These are phyloP conservation scores for Davidsoniella eucalypti DNA, from an alignment of 2,329 filamentous ascomycete genomes.

Conservation along the genomic window DNA sequence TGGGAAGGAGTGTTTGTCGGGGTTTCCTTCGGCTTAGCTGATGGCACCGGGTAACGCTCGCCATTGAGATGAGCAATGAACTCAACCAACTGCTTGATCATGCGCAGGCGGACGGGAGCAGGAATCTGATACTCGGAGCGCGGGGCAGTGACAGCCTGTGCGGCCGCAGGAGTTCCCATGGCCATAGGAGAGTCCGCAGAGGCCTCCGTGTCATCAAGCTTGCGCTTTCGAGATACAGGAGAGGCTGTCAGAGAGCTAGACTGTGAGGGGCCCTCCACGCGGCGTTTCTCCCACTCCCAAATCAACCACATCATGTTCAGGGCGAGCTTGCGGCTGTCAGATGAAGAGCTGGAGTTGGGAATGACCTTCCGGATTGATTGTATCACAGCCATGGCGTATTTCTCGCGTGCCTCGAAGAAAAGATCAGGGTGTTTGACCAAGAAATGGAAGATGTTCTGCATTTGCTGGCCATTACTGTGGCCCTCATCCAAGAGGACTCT, in stretches of 20 bases:
- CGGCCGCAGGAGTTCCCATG: not conserved
- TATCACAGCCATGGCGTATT: slow-evolving; percentile 79
- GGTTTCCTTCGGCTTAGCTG: slow-evolving; percentile 46
- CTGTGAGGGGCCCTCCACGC: slow-evolving; percentile 43
- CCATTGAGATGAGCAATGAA: slow-evolving; percentile 73
- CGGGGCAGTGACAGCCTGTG: slow-evolving; percentile 7
- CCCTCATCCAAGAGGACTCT: slow-evolving; percentile 88
- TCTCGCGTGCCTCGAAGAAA: slow-evolving; percentile 89
- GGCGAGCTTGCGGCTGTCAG: slow-evolving; percentile 80
- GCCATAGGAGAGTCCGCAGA: slow-evolving; percentile 2
- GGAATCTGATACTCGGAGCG: slow-evolving; percentile 53
- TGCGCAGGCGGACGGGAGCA: slow-evolving; percentile 50
- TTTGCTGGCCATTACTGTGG: slow-evolving; percentile 72
- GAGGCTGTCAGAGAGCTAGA: slow-evolving; percentile 27
- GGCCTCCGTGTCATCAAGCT: slow-evolving; percentile 43
- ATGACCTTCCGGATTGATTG: slow-evolving; percentile 80
- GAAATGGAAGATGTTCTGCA: slow-evolving; percentile 96
- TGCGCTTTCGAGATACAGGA: slow-evolving; percentile 59
- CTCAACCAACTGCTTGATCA: slow-evolving; percentile 88
- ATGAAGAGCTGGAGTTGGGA: slow-evolving; percentile 63
- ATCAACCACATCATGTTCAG: slow-evolving; percentile 82
- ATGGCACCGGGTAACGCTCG: slow-evolving; percentile 67
- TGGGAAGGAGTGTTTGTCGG: slow-evolving; percentile 25
- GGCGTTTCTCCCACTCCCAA: slow-evolving; percentile 80
- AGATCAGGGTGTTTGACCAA: slow-evolving; percentile 80